These are phyloP conservation scores for Phoma sp. DNA, from an alignment of 2,329 filamentous ascomycete genomes.

Conservation along the genomic window DNA sequence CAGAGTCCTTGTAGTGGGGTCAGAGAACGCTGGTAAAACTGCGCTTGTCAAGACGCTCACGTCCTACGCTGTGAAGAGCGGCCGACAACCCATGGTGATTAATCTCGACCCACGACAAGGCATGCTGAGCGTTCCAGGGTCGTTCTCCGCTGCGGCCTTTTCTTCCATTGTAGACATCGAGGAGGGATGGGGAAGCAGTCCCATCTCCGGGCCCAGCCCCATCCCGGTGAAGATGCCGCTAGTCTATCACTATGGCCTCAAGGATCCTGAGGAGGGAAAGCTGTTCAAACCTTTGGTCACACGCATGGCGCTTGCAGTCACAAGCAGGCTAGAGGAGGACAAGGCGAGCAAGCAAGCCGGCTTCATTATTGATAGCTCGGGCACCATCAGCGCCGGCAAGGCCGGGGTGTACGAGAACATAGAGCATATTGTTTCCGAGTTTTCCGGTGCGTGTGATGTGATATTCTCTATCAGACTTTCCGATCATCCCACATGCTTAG, in stretches of 20 bases:
- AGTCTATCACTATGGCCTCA: constrained; percentile 85
- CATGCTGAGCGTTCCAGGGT: constrained; percentile 66
- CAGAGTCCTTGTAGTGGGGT: constrained; percentile 82
- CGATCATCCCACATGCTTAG: not conserved
- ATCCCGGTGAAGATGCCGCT: constrained; percentile 91
- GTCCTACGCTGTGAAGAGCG: constrained; percentile 77
- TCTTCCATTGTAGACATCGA: constrained; percentile 87
- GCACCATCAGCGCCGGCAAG: constrained; percentile 69
- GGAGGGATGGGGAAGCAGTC: constrained; percentile 86
- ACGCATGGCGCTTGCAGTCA: constrained; percentile 78
- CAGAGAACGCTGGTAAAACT: constrained; percentile 81
- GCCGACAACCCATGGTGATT: constrained; percentile 78
- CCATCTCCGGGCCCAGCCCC: constrained; percentile 85
- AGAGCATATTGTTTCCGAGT: constrained; percentile 76
- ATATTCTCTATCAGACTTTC: not conserved
- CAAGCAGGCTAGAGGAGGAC: constrained; percentile 79
- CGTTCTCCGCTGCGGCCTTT: constrained; percentile 84
- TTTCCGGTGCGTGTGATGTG: constrained; percentile 60
- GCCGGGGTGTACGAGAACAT: constrained; percentile 75
- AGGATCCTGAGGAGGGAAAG: constrained; percentile 70
- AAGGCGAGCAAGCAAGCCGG: constrained; percentile 73
- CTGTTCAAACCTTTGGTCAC: constrained; percentile 78
- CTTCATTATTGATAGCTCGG: constrained; percentile 84
- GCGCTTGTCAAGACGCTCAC: constrained; percentile 78
- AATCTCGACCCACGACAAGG: constrained; percentile 83